phyloP scores from a whole-genome alignment of 148 eudicot genomes.

The Rhododendron henanense region DNA sequence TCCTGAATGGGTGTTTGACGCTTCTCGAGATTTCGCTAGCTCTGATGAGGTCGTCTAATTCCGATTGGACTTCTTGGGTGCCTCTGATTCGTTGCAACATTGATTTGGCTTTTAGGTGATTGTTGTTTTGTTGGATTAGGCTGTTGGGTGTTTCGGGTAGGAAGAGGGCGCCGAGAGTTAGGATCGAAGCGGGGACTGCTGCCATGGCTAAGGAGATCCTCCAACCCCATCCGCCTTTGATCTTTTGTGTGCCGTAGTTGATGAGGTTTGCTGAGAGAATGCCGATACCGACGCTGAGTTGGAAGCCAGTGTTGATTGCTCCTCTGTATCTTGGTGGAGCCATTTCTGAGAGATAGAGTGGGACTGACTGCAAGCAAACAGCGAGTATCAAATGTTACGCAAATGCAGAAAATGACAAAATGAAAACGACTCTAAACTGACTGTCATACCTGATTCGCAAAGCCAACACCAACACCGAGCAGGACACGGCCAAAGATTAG shows the following conservation, averaged over 20 bases:
- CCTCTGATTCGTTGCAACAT: conserved; percentile 5
- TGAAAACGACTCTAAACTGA: too few relatives aligned
- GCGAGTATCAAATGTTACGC: background rate
- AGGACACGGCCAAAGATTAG: conserved; percentile 12
- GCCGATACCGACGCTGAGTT: background rate
- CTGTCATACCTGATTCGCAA: conserved; percentile 15
- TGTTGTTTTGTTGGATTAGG: background rate
- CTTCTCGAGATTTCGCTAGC: background rate
- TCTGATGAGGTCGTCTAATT: background rate
- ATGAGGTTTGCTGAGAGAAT: background rate
- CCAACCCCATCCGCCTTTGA: conserved; percentile 24
- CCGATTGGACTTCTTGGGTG: background rate
- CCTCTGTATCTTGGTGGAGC: background rate
- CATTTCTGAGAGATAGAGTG: background rate
- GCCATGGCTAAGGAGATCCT: conserved; percentile 31
- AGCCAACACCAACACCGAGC: conserved; percentile 22
- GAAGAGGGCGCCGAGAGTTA: background rate
- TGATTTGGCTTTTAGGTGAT: background rate
- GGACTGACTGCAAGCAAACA: background rate
- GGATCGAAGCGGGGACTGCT: background rate
- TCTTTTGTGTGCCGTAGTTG: background rate
- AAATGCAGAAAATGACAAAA: too few relatives aligned
- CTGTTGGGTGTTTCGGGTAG: conserved; percentile 11
- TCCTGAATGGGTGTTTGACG: background rate
- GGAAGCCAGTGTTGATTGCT: background rate